phyloP scores from a whole-genome alignment of 2,329 filamentous ascomycete genomes.

The Pestalotiopsis sp. region DNA sequence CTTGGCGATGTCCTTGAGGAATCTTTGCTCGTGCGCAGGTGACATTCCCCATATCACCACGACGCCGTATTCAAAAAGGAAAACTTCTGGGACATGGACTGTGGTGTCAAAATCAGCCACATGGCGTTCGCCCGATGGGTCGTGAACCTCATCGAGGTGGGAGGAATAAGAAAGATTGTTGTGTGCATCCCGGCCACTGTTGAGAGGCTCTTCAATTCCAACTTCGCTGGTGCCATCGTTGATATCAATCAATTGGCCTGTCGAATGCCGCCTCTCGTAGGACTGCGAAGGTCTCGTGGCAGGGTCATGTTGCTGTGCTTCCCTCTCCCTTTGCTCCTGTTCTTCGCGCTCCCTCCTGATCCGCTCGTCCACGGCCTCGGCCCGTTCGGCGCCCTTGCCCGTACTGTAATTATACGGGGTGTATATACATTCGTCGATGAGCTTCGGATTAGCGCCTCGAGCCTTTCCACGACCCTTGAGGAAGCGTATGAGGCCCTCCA shows the following conservation, averaged over 20 bases:
- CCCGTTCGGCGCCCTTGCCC: slow-evolving; percentile 33
- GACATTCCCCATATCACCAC: slow-evolving; percentile 99
- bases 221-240: slow-evolving; percentile 33
- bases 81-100: slow-evolving; percentile 91
- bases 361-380: slow-evolving; percentile 36
- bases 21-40: slow-evolving; percentile 82
- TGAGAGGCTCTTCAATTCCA: slow-evolving; percentile 24
- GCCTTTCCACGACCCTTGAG: slow-evolving; percentile 81
- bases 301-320: not conserved
- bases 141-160: slow-evolving; percentile 32
- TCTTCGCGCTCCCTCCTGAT: slow-evolving; percentile 30
- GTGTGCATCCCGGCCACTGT: slow-evolving; percentile 30
- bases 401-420: slow-evolving; percentile 82
- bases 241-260: slow-evolving; percentile 60
- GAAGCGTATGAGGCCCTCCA: slow-evolving; percentile 88
- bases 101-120: slow-evolving; percentile 80
- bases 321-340: slow-evolving; percentile 18
- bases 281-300: slow-evolving; percentile 41
- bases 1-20: slow-evolving; percentile 90
- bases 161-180: slow-evolving; percentile 36
- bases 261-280: slow-evolving; percentile 72
- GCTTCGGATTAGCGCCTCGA: slow-evolving; percentile 80
- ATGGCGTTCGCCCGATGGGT: slow-evolving; percentile 22
- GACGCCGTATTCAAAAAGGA: slow-evolving; percentile 96
- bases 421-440: slow-evolving; percentile 98